Base-by-base conservation (phyloP, 805 yeast genomes). In the Pichia paraexigua region DNA sequence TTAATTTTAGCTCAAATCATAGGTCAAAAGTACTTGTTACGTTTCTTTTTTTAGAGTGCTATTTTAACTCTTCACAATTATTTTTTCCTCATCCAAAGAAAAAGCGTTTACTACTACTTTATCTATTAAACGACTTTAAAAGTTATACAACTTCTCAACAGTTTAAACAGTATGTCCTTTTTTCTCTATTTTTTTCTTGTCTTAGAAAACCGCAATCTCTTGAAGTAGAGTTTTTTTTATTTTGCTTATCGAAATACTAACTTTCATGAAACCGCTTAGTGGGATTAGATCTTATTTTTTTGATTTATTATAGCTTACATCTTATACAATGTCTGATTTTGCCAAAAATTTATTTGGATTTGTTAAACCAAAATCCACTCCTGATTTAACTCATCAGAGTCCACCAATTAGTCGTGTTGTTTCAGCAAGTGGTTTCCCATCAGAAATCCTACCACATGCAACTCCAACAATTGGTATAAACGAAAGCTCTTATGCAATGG, bases 381-480 rank as follows among this genome's bases (percentile, higher is more conserved):
- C 53, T 6, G 45, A 20, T 11, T 17, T 20, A 28, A 22, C 21
- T 37, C 22, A 50, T 47, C 56, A 44, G 27, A 56, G 39, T 9
- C 45, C 27, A 12, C 54, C 51, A 13, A 24, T 56, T 15, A 43
- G 43, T 21, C 52, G 54, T 35, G 49, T 50, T 3, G 24, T 43
- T 6, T 49, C 55, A 6, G 49, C 53, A 24, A 46, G 54, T 8
- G 56, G 61, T n/a, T 66, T 67, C 49, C 71, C 71, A 8, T 51
- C 64, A 13, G 65, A 61, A n/a, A 63, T 69, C 57, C 52, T 78
- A 50, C 71, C 79, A 55, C 72, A 72, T 40, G 71, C 79, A 1
- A 72, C 81, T 6, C 87, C 91, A 20, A 83, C 92, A 2, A 84
- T 87, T 2, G 90, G 90, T 0, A 67, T 85, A 11, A 74, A 82